Percentiles rank a stretch among this genome's conserved stretches.
phyloP scores from a whole-genome alignment of 1,139 yeast species.

The Meyerozyma carpophila region DNA sequence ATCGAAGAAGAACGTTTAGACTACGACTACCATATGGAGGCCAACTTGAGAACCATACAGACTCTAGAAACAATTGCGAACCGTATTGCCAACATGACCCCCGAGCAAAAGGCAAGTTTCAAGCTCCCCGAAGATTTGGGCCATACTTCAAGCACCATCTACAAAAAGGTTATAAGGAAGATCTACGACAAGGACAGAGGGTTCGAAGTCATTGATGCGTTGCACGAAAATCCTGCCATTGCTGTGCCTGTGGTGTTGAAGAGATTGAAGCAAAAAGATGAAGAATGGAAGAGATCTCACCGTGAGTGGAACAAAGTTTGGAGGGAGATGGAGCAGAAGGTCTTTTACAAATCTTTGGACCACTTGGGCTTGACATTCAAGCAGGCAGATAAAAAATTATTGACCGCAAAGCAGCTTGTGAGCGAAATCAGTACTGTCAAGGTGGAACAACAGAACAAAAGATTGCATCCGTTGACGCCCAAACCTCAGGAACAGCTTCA shows the following conservation, averaged over 20 bases:
- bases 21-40: slow-evolving; percentile 92
- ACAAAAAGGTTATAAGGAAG: slow-evolving; percentile 87
- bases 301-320: slow-evolving; percentile 99
- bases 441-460: slow-evolving; percentile 74
- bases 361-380: slow-evolving; percentile 94
- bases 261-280: slow-evolving; percentile 93
- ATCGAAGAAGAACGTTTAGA: slow-evolving; percentile 98
- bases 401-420: slow-evolving; percentile 84
- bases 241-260: slow-evolving; percentile 92
- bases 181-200: slow-evolving; percentile 94
- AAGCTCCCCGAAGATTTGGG: slow-evolving; percentile 92
- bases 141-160: slow-evolving; percentile 83
- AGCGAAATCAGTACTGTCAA: slow-evolving; percentile 91
- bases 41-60: slow-evolving; percentile 90
- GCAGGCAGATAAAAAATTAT: slow-evolving; percentile 88
- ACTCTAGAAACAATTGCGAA: slow-evolving; percentile 93
- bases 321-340: slow-evolving; percentile 97
- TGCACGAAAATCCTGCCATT: slow-evolving; percentile 90
- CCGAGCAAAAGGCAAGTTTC: slow-evolving; percentile 81
- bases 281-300: slow-evolving; percentile 98
- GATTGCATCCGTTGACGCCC: slow-evolving; percentile 84
- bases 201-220: slow-evolving; percentile 90
- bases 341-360: slow-evolving; percentile 86
- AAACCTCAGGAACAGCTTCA: slow-evolving; percentile 77
- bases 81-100: slow-evolving; percentile 87